phyloP scores from a whole-genome alignment of 257 asterid genomes.

The Voacanga thouarsii region DNA sequence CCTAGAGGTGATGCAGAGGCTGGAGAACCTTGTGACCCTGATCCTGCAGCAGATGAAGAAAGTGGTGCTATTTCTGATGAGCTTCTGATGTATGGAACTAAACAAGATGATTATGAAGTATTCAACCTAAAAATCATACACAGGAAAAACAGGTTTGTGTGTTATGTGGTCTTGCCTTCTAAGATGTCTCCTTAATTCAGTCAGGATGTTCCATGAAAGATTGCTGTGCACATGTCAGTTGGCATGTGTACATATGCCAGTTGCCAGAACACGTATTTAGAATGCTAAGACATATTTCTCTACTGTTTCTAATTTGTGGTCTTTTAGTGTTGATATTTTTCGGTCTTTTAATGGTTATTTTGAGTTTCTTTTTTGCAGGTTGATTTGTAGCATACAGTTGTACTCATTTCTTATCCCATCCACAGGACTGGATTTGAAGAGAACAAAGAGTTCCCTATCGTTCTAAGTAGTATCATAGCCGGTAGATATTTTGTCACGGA shows the following conservation, averaged over 20 bases:
- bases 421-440: slow-evolving; percentile 95
- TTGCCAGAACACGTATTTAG: neutral
- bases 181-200: neutral
- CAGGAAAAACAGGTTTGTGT: slow-evolving; percentile 77
- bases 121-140: slow-evolving; percentile 70
- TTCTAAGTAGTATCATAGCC: slow-evolving; percentile 62
- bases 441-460: slow-evolving; percentile 73
- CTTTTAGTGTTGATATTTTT: neutral
- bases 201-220: slow-evolving; percentile 5
- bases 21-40: slow-evolving; percentile 34
- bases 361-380: slow-evolving; percentile 32
- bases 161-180: neutral
- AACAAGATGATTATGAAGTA: slow-evolving; percentile 69
- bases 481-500: slow-evolving; percentile 70
- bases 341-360: slow-evolving; percentile 21
- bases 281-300: neutral
- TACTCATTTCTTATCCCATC: slow-evolving; percentile 51
- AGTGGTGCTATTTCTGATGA: slow-evolving; percentile 40
- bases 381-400: slow-evolving; percentile 46
- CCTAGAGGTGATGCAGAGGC: slow-evolving; percentile 24
- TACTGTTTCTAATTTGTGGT: neutral
- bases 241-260: neutral
- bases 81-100: slow-evolving; percentile 42
- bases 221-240: neutral
- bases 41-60: slow-evolving; percentile 46